Percentiles rank a stretch among this genome's conserved stretches.
These are phyloP conservation scores for Trypanosoma grayi DNA, from an alignment of 208 protist genomes.

Conservation along the genomic window DNA sequence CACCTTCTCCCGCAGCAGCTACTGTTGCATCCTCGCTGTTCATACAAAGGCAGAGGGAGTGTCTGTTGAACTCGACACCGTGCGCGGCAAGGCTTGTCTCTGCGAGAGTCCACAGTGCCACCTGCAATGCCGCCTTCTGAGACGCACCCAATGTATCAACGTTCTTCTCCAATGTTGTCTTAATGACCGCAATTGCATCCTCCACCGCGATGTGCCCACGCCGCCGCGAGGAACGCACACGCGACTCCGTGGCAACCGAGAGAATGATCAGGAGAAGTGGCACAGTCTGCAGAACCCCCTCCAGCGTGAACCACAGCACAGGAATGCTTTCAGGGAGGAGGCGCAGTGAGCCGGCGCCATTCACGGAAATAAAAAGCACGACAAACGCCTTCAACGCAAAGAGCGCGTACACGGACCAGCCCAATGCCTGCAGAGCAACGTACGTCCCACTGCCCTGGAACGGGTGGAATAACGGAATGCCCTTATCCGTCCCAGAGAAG, in stretches of 20 bases:
- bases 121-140: constrained; percentile 37
- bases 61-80: not conserved
- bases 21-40: not conserved
- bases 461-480: constrained; percentile 50
- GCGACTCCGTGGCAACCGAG: constrained; percentile 53
- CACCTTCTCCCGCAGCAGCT: not conserved
- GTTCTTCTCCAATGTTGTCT: constrained; percentile 9
- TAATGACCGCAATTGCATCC: constrained; percentile 38
- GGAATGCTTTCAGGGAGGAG: not conserved
- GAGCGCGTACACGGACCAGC: constrained; percentile 63
- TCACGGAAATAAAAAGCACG: not conserved
- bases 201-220: constrained; percentile 28
- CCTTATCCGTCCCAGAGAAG: constrained; percentile 60
- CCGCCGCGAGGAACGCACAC: constrained; percentile 16
- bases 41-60: not conserved
- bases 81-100: constrained; percentile 5
- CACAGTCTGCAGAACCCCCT: constrained; percentile 56
- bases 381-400: constrained; percentile 41
- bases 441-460: constrained; percentile 64
- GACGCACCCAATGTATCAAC: constrained; percentile 15
- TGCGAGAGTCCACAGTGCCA: constrained; percentile 48
- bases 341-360: constrained; percentile 17
- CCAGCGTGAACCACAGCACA: constrained; percentile 32
- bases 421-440: constrained; percentile 69
- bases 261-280: constrained; percentile 71